Conservation (phyloP, 176 grass and related monocot species). For the Neostapfia colusana region DNA sequence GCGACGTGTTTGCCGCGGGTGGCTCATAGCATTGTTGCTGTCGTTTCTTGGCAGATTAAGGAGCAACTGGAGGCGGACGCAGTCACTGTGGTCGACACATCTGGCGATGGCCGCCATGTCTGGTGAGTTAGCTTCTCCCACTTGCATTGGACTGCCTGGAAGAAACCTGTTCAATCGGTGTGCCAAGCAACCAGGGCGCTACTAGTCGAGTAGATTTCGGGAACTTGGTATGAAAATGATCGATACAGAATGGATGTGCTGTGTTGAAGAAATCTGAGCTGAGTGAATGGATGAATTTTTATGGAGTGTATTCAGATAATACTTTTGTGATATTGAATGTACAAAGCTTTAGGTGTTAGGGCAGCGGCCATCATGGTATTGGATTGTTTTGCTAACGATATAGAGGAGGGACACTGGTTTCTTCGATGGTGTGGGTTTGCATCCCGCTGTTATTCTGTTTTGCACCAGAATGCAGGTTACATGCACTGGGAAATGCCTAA, state of each 20-base stretch:
- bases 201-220: not conserved
- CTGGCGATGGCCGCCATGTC: slow-evolving; percentile 76
- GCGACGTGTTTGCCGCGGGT: not conserved
- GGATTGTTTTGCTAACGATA: too few species aligned
- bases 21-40: not conserved
- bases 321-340: not conserved
- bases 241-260: not conserved
- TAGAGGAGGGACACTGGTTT: not conserved
- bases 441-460: not conserved
- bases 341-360: not conserved
- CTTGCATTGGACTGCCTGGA: not conserved
- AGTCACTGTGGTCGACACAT: slow-evolving; percentile 59
- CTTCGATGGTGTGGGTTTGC: too few species aligned
- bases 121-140: slow-evolving; percentile 12
- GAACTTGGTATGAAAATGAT: not conserved
- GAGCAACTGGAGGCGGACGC: slow-evolving; percentile 69
- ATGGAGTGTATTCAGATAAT: not conserved
- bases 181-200: not conserved
- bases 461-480: not conserved
- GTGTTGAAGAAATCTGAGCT: not conserved
- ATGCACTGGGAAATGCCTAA: not conserved
- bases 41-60: slow-evolving; percentile 57
- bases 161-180: not conserved
- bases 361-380: too few species aligned
- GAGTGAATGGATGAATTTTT: not conserved